Evolutionary conservation across 352 stramenopile genomes (phyloP).

Genomic region (Stramenopiles sp.): DNA sequence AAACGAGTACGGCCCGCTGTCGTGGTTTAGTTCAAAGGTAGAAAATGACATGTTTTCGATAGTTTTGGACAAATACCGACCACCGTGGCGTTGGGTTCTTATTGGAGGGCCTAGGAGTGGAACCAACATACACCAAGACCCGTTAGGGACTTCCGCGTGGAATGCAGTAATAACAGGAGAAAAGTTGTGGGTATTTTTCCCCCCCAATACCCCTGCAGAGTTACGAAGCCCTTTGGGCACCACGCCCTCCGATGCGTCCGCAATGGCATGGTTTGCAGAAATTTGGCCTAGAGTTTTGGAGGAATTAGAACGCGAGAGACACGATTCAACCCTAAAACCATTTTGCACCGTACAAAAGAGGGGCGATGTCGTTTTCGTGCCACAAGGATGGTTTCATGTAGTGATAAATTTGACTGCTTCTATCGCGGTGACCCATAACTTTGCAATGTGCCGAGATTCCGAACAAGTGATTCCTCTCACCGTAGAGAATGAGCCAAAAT

Average conservation of each 20-base stretch:
- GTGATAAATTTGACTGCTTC: conserved; percentile 41
- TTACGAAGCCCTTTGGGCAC: neutral
- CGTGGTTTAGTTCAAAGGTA: neutral
- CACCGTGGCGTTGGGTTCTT: neutral
- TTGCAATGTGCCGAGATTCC: conserved; percentile 22
- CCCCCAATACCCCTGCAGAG: conserved; percentile 39
- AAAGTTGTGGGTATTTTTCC: conserved; percentile 88
- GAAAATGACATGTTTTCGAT: neutral
- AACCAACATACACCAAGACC: conserved; percentile 74
- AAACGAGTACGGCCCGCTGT: neutral
- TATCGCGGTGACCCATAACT: conserved; percentile 46
- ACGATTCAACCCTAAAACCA: neutral
- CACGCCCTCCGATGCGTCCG: neutral
- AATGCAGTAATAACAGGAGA: conserved; percentile 73
- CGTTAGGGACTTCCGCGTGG: conserved; percentile 80
- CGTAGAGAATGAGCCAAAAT: neutral
- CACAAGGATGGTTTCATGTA: conserved; percentile 37
- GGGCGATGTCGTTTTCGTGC: conserved; percentile 30
- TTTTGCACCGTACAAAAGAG: neutral
- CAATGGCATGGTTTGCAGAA: neutral
- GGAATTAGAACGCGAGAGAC: neutral
- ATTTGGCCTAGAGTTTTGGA: neutral
- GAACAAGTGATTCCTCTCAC: neutral
- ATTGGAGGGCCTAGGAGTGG: conserved; percentile 1
- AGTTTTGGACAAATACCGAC: neutral